Evolutionary conservation across 1,139 yeast genomes (phyloP).

Genomic region (Debaryomyces psychrophilus): DNA sequence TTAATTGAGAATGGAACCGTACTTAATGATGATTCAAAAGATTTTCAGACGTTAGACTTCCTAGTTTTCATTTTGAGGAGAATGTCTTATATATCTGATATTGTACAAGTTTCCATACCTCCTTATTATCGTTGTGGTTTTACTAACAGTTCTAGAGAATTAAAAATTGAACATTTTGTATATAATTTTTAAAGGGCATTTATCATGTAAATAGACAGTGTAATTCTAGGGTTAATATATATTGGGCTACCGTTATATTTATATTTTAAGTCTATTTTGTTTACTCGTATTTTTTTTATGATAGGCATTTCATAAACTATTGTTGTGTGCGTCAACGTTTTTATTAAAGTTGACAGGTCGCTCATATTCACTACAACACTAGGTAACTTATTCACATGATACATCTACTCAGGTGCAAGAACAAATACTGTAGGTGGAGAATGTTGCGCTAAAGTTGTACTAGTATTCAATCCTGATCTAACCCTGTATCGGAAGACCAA

Average conservation of each 20-base stretch:
- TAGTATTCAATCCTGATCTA: too few relatives aligned
- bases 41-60: slow-evolving; percentile 37
- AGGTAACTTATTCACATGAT: too few relatives aligned
- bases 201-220: slow-evolving; percentile 2
- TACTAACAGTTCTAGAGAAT: background rate
- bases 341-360: too few relatives aligned
- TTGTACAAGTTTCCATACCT: background rate
- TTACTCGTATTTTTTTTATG: background rate
- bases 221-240: slow-evolving; percentile 1
- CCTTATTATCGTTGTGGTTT: background rate
- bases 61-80: slow-evolving; percentile 28
- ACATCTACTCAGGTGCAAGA: too few relatives aligned
- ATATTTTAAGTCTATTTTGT: background rate
- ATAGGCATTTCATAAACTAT: background rate
- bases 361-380: too few relatives aligned
- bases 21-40: slow-evolving; percentile 23
- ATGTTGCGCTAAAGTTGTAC: too few relatives aligned
- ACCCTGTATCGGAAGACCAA: background rate
- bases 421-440: too few relatives aligned
- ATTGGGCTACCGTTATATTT: background rate
- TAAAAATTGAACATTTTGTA: background rate
- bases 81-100: slow-evolving; percentile 31
- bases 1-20: slow-evolving; percentile 3
- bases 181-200: background rate
- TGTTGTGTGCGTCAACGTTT: too few relatives aligned